Evolutionary conservation across 2,329 filamentous ascomycete genomes (phyloP), one percentile per base, ranked within the genome.

Genomic region (Nothophaeocryptopus gaeumannii): DNA sequence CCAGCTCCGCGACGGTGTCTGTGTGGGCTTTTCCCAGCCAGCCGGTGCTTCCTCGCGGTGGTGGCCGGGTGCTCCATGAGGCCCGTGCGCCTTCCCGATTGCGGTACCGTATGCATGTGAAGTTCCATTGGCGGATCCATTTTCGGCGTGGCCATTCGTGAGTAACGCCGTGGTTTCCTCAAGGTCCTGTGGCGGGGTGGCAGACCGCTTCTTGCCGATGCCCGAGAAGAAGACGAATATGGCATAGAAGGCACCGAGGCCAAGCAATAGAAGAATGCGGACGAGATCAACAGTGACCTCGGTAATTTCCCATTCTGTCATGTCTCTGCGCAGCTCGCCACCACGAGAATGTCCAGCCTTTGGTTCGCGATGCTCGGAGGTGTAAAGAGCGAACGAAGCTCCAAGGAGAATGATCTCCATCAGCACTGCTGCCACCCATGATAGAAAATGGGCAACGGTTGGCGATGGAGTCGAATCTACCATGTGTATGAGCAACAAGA

Each of bases 1-100:
- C 93, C 93, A 99, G 45, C 85, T 93, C 59, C 88, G 89, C 60
- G 88, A 87, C 2, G 89, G 91, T 8, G 89, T 81, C 57, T 89
- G 92, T 33, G 86, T 86, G 2, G 91, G 91, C 60, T 92, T 86
- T 68, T 95, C 95, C 77, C 95, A 97, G 5, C 88, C 89, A 8
- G 86, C 83, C 16, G 82, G 81, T 8, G 58, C 63, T 46, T 67
- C 58, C 35, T 55, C 55, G 33, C 56, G 55, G 46, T 41, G 55
- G 30, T 55, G 58, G 47, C 53, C 50, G 51, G 53, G 44, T 82
- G 38, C 14, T n/a, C 32, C 12, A 38, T 34, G 11, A 10, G 54
- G 50, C 32, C 77, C 77, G 54, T 78, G 78, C 38, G 70, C 62
- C 35, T 66, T 67, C 31, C 72, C 73, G 59, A 77, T 77, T 54